These are phyloP conservation scores for Fusarium brevicatenulatum DNA, from an alignment of 2,329 filamentous ascomycete species.

Conservation along the genomic window DNA sequence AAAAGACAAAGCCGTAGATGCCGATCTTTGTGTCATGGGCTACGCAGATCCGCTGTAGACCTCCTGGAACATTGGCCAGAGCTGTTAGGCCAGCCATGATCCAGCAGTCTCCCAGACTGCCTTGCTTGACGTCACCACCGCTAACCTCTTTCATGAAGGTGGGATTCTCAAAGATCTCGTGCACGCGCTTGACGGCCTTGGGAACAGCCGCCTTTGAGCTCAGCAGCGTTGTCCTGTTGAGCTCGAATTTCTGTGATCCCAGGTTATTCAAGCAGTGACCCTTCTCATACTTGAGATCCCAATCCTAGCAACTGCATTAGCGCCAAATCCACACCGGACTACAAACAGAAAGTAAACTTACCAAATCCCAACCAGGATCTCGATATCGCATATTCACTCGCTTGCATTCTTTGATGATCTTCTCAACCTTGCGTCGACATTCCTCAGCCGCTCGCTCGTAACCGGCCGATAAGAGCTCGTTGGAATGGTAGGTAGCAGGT, in stretches of 20 bases:
- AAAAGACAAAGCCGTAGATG: constrained; percentile 91
- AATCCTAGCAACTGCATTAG: constrained; percentile 58
- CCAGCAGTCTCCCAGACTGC: constrained; percentile 84
- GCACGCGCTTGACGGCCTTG: constrained; percentile 77
- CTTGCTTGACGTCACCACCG: constrained; percentile 81
- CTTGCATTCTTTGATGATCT: constrained; percentile 72
- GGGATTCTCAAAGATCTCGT: constrained; percentile 80
- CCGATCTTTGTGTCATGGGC: constrained; percentile 78
- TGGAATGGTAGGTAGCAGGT: constrained; percentile 62
- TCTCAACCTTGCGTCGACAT: constrained; percentile 69
- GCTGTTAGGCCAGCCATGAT: constrained; percentile 82
- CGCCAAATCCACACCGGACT: background rate
- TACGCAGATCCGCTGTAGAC: constrained; percentile 79
- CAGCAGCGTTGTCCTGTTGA: constrained; percentile 56
- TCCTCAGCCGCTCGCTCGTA: constrained; percentile 73
- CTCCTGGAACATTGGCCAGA: constrained; percentile 75
- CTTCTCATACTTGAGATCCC: constrained; percentile 74
- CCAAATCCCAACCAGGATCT: constrained; percentile 69
- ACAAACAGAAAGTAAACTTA: constrained; percentile 46
- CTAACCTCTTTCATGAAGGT: constrained; percentile 73
- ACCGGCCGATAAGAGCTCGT: constrained; percentile 68
- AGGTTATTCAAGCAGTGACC: constrained; percentile 66
- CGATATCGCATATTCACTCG: constrained; percentile 84
- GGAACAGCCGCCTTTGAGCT: constrained; percentile 65
- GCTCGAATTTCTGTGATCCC: constrained; percentile 62